These are phyloP conservation scores for Fusarium euwallaceae DNA, from an alignment of 2,329 filamentous ascomycete species.

Conservation along the genomic window DNA sequence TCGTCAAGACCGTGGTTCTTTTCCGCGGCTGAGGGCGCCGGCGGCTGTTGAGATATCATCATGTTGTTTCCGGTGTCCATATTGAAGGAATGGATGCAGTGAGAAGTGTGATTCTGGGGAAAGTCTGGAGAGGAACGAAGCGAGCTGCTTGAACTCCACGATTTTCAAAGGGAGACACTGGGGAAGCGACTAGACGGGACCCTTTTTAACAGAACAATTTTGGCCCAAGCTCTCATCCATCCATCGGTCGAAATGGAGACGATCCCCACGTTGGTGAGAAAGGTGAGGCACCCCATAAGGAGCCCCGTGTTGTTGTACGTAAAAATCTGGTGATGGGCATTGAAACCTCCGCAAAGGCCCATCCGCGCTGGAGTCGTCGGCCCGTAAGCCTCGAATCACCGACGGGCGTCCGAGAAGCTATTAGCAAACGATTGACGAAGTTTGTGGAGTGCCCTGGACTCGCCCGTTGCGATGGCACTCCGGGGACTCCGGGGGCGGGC, in stretches of 20 bases:
- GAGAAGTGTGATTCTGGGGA: not conserved
- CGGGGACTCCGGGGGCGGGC: conserved; percentile 1
- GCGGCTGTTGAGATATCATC: conserved; percentile 1
- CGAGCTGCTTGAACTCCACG: conserved; percentile 1
- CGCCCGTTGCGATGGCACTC: not conserved
- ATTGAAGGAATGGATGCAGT: not conserved
- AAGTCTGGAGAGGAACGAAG: not conserved
- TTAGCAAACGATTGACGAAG: conserved; percentile 5
- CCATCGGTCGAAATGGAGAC: conserved; percentile 4
- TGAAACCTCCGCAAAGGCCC: conserved; percentile 4
- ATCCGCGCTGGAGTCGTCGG: not conserved
- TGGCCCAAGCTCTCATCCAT: not conserved
- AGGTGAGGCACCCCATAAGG: conserved; percentile 4
- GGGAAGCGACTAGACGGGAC: not conserved
- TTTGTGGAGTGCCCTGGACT: not conserved
- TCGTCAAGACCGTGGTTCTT: conserved; percentile 5
- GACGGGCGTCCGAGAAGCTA: conserved; percentile 1
- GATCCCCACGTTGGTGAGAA: conserved; percentile 4
- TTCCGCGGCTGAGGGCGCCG: not conserved
- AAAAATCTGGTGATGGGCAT: conserved; percentile 28
- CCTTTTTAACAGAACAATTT: not conserved
- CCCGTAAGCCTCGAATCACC: conserved; percentile 3
- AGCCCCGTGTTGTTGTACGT: conserved; percentile 26
- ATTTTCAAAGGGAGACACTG: conserved; percentile 4
- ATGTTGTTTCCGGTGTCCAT: conserved; percentile 14